Percentiles rank a stretch among this genome's conserved stretches.
These are phyloP conservation scores for Yarrowia bubula DNA, from an alignment of 805 yeast genomes.

Conservation along the genomic window DNA sequence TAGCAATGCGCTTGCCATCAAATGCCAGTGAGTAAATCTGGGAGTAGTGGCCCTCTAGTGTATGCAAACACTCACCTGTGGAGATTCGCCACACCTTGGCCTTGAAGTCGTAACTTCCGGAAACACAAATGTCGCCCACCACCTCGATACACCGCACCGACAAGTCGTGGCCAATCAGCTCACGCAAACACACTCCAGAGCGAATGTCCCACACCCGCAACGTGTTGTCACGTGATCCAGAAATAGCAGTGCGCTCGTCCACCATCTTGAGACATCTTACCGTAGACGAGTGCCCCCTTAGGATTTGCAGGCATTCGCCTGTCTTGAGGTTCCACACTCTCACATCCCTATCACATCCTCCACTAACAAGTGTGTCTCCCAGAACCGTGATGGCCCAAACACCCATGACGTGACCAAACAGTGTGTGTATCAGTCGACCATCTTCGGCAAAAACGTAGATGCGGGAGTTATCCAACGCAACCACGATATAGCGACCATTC, in stretches of 20 bases:
- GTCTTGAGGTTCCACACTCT: constrained; percentile 91
- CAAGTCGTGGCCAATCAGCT: constrained; percentile 66
- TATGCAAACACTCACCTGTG: constrained; percentile 85
- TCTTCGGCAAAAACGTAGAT: constrained; percentile 44
- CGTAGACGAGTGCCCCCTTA: constrained; percentile 91
- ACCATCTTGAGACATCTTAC: constrained; percentile 82
- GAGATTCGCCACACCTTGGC: constrained; percentile 89
- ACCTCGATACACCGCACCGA: constrained; percentile 77
- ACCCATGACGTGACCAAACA: constrained; percentile 96
- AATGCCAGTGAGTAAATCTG: constrained; percentile 92
- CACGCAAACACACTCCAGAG: constrained; percentile 76
- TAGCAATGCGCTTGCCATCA: constrained; percentile 84
- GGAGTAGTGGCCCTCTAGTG: constrained; percentile 86
- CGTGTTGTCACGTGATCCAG: constrained; percentile 89
- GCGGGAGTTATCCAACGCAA: constrained; percentile 46
- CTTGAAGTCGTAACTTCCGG: constrained; percentile 87
- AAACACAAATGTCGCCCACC: constrained; percentile 67
- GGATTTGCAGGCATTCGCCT: constrained; percentile 81
- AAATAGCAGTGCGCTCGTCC: constrained; percentile 70
- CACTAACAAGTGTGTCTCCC: constrained; percentile 87
- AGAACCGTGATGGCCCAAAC: constrained; percentile 95
- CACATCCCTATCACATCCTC: constrained; percentile 94
- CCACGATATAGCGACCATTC: constrained; percentile 41
- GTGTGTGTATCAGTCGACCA: constrained; percentile 64
- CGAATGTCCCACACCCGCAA: constrained; percentile 94